Evolutionary conservation across 2,329 filamentous ascomycete genomes (phyloP).

Genomic region (Aureobasidium sp.): DNA sequence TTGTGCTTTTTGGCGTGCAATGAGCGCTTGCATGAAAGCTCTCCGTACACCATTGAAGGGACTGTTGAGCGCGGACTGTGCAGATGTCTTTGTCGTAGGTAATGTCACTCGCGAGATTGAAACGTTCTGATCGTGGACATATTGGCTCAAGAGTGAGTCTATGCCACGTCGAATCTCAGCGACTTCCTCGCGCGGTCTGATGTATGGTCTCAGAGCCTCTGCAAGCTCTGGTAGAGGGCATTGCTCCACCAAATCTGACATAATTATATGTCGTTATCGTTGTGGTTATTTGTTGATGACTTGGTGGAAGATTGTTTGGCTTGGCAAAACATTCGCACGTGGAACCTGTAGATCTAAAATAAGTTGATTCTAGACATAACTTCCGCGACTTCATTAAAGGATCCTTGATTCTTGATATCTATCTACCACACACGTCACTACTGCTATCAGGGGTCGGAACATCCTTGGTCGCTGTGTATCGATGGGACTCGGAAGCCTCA

Average conservation of each 20-base stretch:
- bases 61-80: not conserved
- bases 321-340: constrained; percentile 5
- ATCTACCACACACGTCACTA: not conserved
- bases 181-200: constrained; percentile 9
- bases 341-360: not conserved
- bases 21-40: constrained; percentile 1
- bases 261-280: not conserved
- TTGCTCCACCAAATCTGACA: constrained; percentile 1
- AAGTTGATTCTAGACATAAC: not conserved
- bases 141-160: not conserved
- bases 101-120: not conserved
- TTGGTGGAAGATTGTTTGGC: constrained; percentile 6
- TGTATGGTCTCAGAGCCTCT: constrained; percentile 17
- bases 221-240: constrained; percentile 18
- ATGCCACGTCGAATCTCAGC: constrained; percentile 5
- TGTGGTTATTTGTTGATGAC: not conserved
- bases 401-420: not conserved
- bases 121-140: not conserved
- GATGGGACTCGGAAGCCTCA: not conserved
- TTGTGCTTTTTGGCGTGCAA: constrained; percentile 13
- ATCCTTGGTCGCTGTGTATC: not conserved
- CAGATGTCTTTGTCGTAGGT: not conserved
- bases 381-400: not conserved
- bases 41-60: constrained; percentile 8
- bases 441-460: not conserved